Base-by-base conservation (phyloP, 2,329 filamentous ascomycete species). In the Daldinia sp. region DNA sequence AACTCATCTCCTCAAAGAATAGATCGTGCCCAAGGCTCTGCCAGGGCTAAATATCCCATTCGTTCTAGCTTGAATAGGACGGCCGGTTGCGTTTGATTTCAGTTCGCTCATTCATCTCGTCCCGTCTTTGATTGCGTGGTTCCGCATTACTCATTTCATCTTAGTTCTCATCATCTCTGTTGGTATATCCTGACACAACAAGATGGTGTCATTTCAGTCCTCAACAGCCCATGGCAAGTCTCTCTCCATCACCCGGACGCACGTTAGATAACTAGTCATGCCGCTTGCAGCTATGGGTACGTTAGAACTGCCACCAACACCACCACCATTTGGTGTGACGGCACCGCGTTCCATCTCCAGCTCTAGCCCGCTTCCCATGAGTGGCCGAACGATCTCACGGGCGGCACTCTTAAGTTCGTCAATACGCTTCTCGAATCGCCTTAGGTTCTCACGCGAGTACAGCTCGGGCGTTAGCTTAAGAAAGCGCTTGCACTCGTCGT, bases 401-500 rank as follows among this genome's bases (percentile, higher is more conserved):
- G 94, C 95, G 76, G 95, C 87, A 63, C 87, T 87, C 82, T 97
- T 98, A 61, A 98, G 85, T 82, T 98, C 94, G 66, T 97, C 93
- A 73, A 98, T 87, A 63, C 93, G 87, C 75, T 92, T 89, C 82
- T 98, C 95, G 73, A 98, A 97, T 3, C 92, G 86, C 68, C 91
- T 88, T 55, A 98, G 80, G 69, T 93, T 95, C n/a, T 98, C 94
- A 18, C 94, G 87, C 50, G 88, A 93, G 81, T 98, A 97, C 6
- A 95, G 81, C 20, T 96, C 92, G 0, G 93, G 92, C 10, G 89
- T 90, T 23, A 95, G 83, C 78, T 97, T 97, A 59, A 98, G 86
- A 75, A 98, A 98, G 23, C 89, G 89, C 80, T 97, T 98, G 78
- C 95, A 92, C 72, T 97, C 94, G 72, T 97, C 94, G 78, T 95